Percentiles rank a stretch among this genome's conserved stretches.
Evolutionary conservation across 495 filamentous ascomycete species (phyloP).

Genomic region (Delitschia confertaspora): DNA sequence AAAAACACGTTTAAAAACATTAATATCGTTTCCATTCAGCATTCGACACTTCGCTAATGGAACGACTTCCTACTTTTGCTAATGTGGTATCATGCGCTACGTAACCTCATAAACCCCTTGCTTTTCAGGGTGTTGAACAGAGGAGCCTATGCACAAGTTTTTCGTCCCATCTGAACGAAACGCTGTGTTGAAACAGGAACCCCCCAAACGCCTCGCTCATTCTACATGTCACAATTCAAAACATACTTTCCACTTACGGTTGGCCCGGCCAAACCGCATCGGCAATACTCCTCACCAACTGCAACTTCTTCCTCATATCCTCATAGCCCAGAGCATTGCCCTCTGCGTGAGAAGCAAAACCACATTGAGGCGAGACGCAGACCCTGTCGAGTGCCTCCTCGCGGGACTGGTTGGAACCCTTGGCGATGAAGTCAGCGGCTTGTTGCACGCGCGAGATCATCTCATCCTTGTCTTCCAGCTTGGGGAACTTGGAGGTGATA

Average conservation of each 20-base stretch:
- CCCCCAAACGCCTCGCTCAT: not conserved
- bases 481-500: conserved; percentile 56
- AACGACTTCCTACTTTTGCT: too few species aligned
- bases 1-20: too few species aligned
- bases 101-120: too few species aligned
- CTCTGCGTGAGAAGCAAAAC: conserved; percentile 56
- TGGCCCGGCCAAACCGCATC: conserved; percentile 43
- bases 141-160: too few species aligned
- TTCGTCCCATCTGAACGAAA: too few species aligned
- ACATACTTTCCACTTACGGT: conserved; percentile 29
- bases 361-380: conserved; percentile 59
- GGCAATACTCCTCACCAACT: conserved; percentile 42
- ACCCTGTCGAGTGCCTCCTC: conserved; percentile 49
- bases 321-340: conserved; percentile 54
- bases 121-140: too few species aligned
- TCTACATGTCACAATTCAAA: not conserved
- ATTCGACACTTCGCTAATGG: too few species aligned
- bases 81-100: too few species aligned
- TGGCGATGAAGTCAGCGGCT: conserved; percentile 51
- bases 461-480: conserved; percentile 52
- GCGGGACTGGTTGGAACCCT: conserved; percentile 35
- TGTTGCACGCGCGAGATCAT: conserved; percentile 49
- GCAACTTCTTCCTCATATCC: conserved; percentile 48
- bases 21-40: too few species aligned
- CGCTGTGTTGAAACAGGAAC: not conserved